phyloP scores from a whole-genome alignment of 768 basidiomycete species.

The Bullera alba region DNA sequence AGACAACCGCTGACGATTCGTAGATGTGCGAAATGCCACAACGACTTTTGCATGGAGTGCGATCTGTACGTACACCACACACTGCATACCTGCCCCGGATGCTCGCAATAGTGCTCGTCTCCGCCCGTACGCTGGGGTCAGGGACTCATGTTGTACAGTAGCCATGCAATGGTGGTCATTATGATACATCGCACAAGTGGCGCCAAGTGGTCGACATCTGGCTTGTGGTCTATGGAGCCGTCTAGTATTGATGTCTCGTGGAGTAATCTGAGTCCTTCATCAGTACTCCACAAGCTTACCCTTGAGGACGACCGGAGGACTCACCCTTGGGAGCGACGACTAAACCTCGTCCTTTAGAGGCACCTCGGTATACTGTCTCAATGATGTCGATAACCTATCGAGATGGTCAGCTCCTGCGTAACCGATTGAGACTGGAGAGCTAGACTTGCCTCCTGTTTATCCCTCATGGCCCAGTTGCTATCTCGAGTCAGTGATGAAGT shows the following conservation, averaged over 20 bases:
- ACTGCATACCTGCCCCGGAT: conserved; percentile 80
- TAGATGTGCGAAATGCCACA: conserved; percentile 64
- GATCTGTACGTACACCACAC: conserved; percentile 95
- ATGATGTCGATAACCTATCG: conserved; percentile 87
- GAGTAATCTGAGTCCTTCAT: conserved; percentile 62
- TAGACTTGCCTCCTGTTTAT: conserved; percentile 80
- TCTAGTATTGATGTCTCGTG: conserved; percentile 68
- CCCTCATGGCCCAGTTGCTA: conserved; percentile 98
- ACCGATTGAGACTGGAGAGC: background rate
- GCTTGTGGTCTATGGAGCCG: background rate
- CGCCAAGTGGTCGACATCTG: too few relatives aligned
- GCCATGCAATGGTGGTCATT: background rate
- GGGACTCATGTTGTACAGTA: background rate
- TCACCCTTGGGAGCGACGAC: conserved; percentile 92
- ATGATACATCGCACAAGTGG: background rate
- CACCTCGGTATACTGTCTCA: conserved; percentile 96
- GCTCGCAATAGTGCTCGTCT: conserved; percentile 38
- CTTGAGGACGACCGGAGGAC: conserved; percentile 21
- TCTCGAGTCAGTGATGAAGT: background rate
- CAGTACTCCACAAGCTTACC: conserved; percentile 2
- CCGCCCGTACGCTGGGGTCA: too few relatives aligned
- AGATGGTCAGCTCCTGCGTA: background rate
- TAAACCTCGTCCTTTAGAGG: conserved; percentile 93
- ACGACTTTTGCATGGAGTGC: conserved; percentile 91
- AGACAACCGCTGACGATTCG: background rate